phyloP scores from a whole-genome alignment of 371 early-diverging fungal species.

The Zychaea mexicana region DNA sequence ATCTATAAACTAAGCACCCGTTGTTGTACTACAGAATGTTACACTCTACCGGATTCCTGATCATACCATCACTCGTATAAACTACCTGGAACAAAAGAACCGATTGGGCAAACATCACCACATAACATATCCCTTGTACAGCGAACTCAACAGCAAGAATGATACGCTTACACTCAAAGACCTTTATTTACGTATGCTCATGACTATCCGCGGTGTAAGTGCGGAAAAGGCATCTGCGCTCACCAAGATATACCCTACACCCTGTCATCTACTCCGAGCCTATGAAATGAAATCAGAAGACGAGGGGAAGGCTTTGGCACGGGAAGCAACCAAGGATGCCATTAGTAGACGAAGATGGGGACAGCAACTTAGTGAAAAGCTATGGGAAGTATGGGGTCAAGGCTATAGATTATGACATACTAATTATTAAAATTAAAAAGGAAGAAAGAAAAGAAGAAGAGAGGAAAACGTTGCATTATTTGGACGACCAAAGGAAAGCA shows the following conservation, averaged over 20 bases:
- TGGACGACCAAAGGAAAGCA: not conserved
- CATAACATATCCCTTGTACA: constrained; percentile 64
- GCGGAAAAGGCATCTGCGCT: constrained; percentile 81
- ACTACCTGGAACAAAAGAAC: constrained; percentile 53
- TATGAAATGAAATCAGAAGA: constrained; percentile 16
- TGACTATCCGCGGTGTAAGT: constrained; percentile 81
- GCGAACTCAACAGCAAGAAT: constrained; percentile 70
- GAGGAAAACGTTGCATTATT: not conserved
- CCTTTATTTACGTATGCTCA: constrained; percentile 77
- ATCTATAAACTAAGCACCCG: not conserved
- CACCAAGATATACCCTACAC: constrained; percentile 71
- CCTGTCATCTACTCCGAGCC: constrained; percentile 50
- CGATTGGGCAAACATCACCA: constrained; percentile 35
- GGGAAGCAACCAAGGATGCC: constrained; percentile 32
- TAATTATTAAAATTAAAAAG: not conserved
- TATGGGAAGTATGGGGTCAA: constrained; percentile 65
- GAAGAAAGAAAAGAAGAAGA: not conserved
- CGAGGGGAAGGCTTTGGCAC: constrained; percentile 22
- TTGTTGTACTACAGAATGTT: constrained; percentile 14
- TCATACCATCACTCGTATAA: constrained; percentile 47
- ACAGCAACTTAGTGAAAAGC: constrained; percentile 44
- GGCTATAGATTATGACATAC: too few species aligned
- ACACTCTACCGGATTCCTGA: constrained; percentile 63
- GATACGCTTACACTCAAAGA: constrained; percentile 67
- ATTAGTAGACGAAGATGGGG: constrained; percentile 58